phyloP scores from a whole-genome alignment of 176 grass and related monocot species.

The Secale cereale region DNA sequence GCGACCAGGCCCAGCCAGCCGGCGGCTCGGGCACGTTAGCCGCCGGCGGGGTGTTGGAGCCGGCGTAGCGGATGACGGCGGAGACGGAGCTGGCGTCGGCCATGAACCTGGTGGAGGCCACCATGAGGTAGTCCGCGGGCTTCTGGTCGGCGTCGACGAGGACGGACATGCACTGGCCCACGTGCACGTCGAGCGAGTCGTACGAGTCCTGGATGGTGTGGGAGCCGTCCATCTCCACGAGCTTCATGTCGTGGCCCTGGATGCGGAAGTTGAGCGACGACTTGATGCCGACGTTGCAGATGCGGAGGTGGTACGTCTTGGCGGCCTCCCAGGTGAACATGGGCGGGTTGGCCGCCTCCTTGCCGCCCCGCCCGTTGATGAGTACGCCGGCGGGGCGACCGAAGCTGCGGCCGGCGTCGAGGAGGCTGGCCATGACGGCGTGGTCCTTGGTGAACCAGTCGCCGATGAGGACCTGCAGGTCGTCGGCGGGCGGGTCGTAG shows the following conservation, averaged over 20 bases:
- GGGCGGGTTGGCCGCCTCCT: neutral
- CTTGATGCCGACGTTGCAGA: slow-evolving; percentile 68
- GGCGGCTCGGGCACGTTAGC: slow-evolving; percentile 35
- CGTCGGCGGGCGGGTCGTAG: slow-evolving; percentile 46
- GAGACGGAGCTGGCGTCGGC: neutral
- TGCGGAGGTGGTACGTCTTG: slow-evolving; percentile 57
- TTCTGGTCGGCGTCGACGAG: slow-evolving; percentile 60
- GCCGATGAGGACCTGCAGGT: slow-evolving; percentile 51
- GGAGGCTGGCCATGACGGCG: slow-evolving; percentile 25
- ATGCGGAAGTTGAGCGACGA: slow-evolving; percentile 85
- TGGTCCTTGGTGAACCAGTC: slow-evolving; percentile 86
- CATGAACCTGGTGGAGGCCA: slow-evolving; percentile 63
- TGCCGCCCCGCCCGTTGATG: slow-evolving; percentile 55
- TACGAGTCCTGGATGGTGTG: slow-evolving; percentile 61
- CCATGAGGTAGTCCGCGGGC: slow-evolving; percentile 63
- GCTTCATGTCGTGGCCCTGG: slow-evolving; percentile 64
- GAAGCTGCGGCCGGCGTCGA: slow-evolving; percentile 42
- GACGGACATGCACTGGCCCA: slow-evolving; percentile 64
- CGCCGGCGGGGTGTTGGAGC: slow-evolving; percentile 46
- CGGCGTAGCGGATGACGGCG: slow-evolving; percentile 48
- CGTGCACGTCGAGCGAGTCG: slow-evolving; percentile 61
- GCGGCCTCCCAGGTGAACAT: slow-evolving; percentile 64
- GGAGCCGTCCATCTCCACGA: slow-evolving; percentile 66
- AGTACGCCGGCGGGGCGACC: slow-evolving; percentile 45
- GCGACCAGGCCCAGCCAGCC: slow-evolving; percentile 74